These are phyloP conservation scores for Drechslerella stenobrocha DNA, from an alignment of 2,329 filamentous ascomycete species.

Conservation along the genomic window DNA sequence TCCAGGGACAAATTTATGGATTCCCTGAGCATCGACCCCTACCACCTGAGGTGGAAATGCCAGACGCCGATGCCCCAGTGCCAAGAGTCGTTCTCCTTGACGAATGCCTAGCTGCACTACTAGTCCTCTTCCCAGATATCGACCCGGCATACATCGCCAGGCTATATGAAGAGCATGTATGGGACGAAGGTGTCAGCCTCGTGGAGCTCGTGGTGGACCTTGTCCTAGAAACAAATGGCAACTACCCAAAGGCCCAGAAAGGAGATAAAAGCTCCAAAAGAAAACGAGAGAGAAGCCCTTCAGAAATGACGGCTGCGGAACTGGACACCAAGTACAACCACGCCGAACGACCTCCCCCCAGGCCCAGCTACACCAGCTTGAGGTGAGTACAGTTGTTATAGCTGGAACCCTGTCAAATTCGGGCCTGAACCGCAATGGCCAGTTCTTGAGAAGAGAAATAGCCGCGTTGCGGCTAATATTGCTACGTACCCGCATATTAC, in stretches of 20 bases:
- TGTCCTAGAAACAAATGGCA: constrained; percentile 55
- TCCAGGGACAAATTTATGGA: background rate
- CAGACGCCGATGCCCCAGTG: background rate
- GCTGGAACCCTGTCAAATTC: constrained; percentile 50
- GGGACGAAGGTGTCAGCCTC: constrained; percentile 51
- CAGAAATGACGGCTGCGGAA: constrained; percentile 51
- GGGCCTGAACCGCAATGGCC: background rate
- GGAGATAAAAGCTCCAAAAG: constrained; percentile 55
- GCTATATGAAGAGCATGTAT: constrained; percentile 54
- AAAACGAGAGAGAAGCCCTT: constrained; percentile 54
- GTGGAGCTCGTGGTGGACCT: constrained; percentile 57
- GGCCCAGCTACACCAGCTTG: constrained; percentile 23
- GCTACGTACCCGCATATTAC: too few relatives aligned
- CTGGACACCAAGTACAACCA: constrained; percentile 52
- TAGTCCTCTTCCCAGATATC: constrained; percentile 60
- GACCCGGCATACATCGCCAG: constrained; percentile 56
- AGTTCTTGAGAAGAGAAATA: too few relatives aligned
- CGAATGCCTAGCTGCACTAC: constrained; percentile 55
- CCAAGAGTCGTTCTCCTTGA: constrained; percentile 26
- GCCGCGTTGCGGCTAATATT: too few relatives aligned
- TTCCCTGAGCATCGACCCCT: background rate
- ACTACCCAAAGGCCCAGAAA: constrained; percentile 59
- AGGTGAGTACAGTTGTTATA: constrained; percentile 17
- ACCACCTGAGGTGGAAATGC: constrained; percentile 22
- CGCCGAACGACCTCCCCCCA: constrained; percentile 51